Evolutionary conservation across 805 yeast genomes (phyloP).

Genomic region (Schwanniomyces vanrijiae): DNA sequence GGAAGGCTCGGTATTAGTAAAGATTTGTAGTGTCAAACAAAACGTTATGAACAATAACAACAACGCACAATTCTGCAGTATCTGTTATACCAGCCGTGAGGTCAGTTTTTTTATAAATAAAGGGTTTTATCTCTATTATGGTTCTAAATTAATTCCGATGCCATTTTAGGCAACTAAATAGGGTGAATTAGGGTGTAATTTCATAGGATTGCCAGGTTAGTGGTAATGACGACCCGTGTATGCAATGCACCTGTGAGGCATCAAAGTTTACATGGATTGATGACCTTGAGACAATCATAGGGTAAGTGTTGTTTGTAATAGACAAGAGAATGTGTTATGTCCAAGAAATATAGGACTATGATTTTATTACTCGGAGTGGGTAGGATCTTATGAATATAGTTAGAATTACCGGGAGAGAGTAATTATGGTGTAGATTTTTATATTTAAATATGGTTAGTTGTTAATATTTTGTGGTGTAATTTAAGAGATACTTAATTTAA

Average conservation of each 20-base stretch:
- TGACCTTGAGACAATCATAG: not conserved
- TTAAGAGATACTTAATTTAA: no score
- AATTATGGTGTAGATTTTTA: no score
- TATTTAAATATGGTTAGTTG: no score
- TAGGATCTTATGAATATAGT: no score
- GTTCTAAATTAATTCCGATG: not conserved
- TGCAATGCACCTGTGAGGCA: not conserved
- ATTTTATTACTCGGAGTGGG: no score
- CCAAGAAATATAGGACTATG: no score
- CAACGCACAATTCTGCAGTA: not conserved
- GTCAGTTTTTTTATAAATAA: not conserved
- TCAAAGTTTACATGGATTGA: not conserved
- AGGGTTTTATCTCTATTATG: not conserved
- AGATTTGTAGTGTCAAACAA: not conserved
- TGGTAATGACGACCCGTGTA: not conserved
- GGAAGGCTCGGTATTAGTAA: slow-evolving; percentile 10
- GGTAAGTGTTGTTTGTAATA: no score
- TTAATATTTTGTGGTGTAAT: no score
- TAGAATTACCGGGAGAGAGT: no score
- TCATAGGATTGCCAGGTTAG: not conserved
- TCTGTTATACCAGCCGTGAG: not conserved
- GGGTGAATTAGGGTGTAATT: not conserved
- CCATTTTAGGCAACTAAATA: not conserved
- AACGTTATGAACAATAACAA: not conserved
- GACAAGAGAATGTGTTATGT: no score